phyloP scores from a whole-genome alignment of 2,329 filamentous ascomycete genomes.

The Penicillium sp. region DNA sequence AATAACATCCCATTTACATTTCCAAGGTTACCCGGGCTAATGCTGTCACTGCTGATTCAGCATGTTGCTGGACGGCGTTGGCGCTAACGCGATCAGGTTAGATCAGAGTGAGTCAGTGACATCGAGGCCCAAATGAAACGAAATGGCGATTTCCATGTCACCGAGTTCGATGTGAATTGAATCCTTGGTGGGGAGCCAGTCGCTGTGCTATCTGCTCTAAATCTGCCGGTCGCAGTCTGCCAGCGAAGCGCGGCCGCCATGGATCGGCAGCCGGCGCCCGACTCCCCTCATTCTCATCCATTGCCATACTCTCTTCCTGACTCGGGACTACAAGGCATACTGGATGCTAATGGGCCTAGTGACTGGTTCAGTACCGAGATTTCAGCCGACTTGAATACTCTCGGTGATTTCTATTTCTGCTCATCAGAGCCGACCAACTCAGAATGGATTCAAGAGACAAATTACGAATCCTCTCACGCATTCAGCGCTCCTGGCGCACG shows the following conservation, averaged over 20 bases:
- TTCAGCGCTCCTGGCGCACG: background rate
- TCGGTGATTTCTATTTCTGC: slow-evolving; percentile 16
- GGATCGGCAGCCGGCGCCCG: slow-evolving; percentile 5
- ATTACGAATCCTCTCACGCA: slow-evolving; percentile 1
- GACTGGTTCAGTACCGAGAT: slow-evolving; percentile 7
- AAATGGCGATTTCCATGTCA: too few relatives aligned
- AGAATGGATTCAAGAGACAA: slow-evolving; percentile 13
- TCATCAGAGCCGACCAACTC: slow-evolving; percentile 7
- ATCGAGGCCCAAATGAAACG: too few relatives aligned
- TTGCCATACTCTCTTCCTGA: slow-evolving; percentile 11
- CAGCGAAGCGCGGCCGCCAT: slow-evolving; percentile 7
- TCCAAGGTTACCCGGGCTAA: too few relatives aligned
- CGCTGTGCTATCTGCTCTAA: too few relatives aligned
- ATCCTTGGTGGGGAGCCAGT: too few relatives aligned
- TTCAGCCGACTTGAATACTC: slow-evolving; percentile 1
- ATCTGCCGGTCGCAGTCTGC: too few relatives aligned
- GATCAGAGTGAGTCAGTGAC: too few relatives aligned
- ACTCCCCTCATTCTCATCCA: slow-evolving; percentile 5
- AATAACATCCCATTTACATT: too few relatives aligned
- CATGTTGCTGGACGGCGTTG: too few relatives aligned
- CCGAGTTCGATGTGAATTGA: too few relatives aligned
- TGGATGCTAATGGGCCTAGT: slow-evolving; percentile 3
- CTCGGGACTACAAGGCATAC: slow-evolving; percentile 9
- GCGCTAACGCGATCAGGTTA: too few relatives aligned
- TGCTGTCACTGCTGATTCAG: too few relatives aligned